phyloP scores from a whole-genome alignment of 2,329 filamentous ascomycete genomes.

The Capronia americana region DNA sequence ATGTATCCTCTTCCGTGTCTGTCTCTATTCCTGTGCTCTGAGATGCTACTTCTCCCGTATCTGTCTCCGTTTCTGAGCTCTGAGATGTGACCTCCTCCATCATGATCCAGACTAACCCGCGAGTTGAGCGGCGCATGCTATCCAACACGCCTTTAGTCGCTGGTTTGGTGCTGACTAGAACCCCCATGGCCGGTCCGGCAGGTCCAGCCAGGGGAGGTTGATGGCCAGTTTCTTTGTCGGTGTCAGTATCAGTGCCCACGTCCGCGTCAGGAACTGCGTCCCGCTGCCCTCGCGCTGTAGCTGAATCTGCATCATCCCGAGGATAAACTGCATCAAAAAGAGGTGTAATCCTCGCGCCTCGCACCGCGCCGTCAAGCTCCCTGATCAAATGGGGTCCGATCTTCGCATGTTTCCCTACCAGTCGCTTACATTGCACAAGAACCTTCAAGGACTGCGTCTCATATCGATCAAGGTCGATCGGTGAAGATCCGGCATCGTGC shows the following conservation, averaged over 20 bases:
- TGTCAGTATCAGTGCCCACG: background rate
- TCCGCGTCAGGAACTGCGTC: background rate
- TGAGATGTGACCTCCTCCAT: conserved; percentile 49
- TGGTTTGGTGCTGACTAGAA: conserved; percentile 71
- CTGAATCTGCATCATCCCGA: background rate
- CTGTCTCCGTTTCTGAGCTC: background rate
- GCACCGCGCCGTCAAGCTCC: conserved; percentile 64
- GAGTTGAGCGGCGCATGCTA: conserved; percentile 69
- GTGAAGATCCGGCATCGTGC: background rate
- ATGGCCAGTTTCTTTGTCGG: background rate
- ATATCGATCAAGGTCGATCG: background rate
- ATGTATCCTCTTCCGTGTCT: conserved; percentile 46
- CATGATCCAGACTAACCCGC: conserved; percentile 71
- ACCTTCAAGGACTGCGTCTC: conserved; percentile 48
- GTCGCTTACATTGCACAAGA: conserved; percentile 56
- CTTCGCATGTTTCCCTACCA: conserved; percentile 45
- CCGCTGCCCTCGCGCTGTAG: background rate
- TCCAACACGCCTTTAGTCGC: conserved; percentile 81
- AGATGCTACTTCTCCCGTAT: background rate
- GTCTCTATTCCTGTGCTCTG: too few relatives aligned
- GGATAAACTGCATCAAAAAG: conserved; percentile 14
- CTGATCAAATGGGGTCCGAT: conserved; percentile 53
- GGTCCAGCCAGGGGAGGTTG: background rate
- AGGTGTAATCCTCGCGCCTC: conserved; percentile 15
- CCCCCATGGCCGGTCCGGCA: conserved; percentile 56